A percentile compares a stretch with the other conserved stretches of the same genome.
Evolutionary conservation across 306 rosid genomes (phyloP).

Genomic region (Glycine soja): DNA sequence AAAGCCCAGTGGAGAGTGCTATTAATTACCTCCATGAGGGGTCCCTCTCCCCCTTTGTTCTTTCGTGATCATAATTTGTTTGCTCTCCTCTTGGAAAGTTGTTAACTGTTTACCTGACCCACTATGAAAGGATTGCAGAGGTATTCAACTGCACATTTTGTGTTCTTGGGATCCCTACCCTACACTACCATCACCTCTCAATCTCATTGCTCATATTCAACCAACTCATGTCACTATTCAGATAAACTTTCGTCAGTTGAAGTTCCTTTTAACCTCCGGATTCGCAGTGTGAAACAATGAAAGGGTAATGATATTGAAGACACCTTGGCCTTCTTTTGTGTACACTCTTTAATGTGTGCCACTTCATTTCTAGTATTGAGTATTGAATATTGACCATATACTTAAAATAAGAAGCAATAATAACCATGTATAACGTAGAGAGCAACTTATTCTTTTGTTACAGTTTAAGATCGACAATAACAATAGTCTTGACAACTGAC

Average conservation of each 20-base stretch:
- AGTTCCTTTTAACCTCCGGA: background rate
- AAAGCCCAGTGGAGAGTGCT: slow-evolving; percentile 36
- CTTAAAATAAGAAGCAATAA: slow-evolving; percentile 1
- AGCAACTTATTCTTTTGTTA: background rate
- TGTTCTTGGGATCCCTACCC: slow-evolving; percentile 32
- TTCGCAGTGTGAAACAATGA: background rate
- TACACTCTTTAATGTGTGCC: background rate
- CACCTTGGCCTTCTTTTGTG: background rate
- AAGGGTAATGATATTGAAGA: background rate
- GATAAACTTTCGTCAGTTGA: background rate
- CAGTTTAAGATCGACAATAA: background rate
- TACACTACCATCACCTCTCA: background rate
- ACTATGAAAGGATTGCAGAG: slow-evolving; percentile 44
- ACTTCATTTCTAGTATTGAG: background rate
- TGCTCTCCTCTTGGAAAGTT: background rate
- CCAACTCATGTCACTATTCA: background rate
- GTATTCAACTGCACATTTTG: slow-evolving; percentile 41
- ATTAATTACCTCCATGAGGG: slow-evolving; percentile 15
- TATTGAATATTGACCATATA: background rate
- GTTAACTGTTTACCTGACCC: slow-evolving; percentile 23
- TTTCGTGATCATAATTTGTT: slow-evolving; percentile 23
- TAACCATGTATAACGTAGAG: background rate
- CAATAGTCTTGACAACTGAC: background rate
- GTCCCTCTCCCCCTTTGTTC: slow-evolving; percentile 24
- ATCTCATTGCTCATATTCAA: background rate